A percentile compares a stretch with the other conserved stretches of the same genome.
Evolutionary conservation across 1,139 yeast species (phyloP).

Genomic region (Suhomyces panamericanus): DNA sequence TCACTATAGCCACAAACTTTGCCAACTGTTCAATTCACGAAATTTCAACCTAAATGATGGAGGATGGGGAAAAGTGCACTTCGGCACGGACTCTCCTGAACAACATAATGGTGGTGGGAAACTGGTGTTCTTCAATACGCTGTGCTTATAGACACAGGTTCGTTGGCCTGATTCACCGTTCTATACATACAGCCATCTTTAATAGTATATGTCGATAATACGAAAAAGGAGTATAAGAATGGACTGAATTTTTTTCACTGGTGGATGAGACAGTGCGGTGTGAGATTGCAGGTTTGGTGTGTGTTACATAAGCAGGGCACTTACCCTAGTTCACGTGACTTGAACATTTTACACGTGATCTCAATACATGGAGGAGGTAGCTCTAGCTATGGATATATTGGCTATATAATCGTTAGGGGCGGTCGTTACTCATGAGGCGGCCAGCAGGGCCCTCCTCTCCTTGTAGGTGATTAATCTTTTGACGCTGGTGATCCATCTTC

Average conservation of each 20-base stretch:
- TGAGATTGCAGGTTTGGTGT: slow-evolving; percentile 1
- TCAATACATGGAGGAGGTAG: not conserved
- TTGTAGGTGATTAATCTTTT: slow-evolving; percentile 66
- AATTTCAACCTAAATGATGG: too few relatives aligned
- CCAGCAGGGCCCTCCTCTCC: slow-evolving; percentile 27
- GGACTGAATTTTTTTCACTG: slow-evolving; percentile 11
- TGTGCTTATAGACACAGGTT: too few relatives aligned
- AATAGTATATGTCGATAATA: slow-evolving; percentile 15
- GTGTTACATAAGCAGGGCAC: slow-evolving; percentile 8
- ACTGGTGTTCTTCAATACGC: too few relatives aligned
- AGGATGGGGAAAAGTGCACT: too few relatives aligned
- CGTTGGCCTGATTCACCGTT: too few relatives aligned
- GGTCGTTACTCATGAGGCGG: not conserved
- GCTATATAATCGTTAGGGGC: not conserved
- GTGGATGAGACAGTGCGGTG: slow-evolving; percentile 7
- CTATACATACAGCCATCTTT: slow-evolving; percentile 37
- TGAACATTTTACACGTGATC: not conserved
- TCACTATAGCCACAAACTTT: not conserved
- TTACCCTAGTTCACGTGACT: slow-evolving; percentile 9
- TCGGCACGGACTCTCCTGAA: too few relatives aligned
- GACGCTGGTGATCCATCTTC: slow-evolving; percentile 75
- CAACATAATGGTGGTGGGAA: too few relatives aligned
- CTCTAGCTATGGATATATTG: not conserved
- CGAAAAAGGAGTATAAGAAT: slow-evolving; percentile 7
- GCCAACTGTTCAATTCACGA: not conserved